Percentiles rank a stretch among this genome's conserved stretches.
These are phyloP conservation scores for Jamesozyma lodderae DNA, from an alignment of 805 yeast genomes.

Conservation along the genomic window DNA sequence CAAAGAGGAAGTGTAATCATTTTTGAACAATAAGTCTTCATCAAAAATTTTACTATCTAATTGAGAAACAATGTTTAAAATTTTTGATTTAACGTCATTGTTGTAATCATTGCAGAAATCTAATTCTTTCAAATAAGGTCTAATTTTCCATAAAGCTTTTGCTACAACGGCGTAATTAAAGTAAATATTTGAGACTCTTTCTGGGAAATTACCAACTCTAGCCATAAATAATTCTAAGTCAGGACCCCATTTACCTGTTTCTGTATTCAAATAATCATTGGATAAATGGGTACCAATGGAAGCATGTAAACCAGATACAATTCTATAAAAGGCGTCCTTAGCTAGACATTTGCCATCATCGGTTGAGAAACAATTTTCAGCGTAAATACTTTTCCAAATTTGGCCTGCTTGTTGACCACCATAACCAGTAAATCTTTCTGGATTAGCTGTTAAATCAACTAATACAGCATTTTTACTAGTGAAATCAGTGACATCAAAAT, in stretches of 20 bases:
- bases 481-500: constrained; percentile 56
- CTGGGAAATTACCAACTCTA: constrained; percentile 84
- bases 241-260: constrained; percentile 76
- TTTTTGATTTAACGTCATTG: constrained; percentile 36
- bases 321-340: constrained; percentile 76
- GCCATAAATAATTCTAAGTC: constrained; percentile 73
- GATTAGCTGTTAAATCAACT: constrained; percentile 79
- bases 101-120: constrained; percentile 42
- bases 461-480: constrained; percentile 64
- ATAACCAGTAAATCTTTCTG: constrained; percentile 94
- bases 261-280: constrained; percentile 65
- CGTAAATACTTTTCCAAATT: constrained; percentile 89
- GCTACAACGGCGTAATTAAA: constrained; percentile 85
- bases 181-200: constrained; percentile 79
- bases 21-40: constrained; percentile 42
- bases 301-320: constrained; percentile 90
- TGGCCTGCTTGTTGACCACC: constrained; percentile 86
- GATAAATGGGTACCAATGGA: constrained; percentile 89
- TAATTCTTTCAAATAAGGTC: constrained; percentile 42
- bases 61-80: constrained; percentile 33
- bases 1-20: constrained; percentile 37
- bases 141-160: constrained; percentile 66
- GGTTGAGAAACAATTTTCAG: constrained; percentile 74
- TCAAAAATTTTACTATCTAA: constrained; percentile 36
- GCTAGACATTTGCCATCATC: constrained; percentile 59